Percentiles rank a stretch among this genome's conserved stretches.
phyloP scores from a whole-genome alignment of 805 yeast species.

The Candida manassasensis region DNA sequence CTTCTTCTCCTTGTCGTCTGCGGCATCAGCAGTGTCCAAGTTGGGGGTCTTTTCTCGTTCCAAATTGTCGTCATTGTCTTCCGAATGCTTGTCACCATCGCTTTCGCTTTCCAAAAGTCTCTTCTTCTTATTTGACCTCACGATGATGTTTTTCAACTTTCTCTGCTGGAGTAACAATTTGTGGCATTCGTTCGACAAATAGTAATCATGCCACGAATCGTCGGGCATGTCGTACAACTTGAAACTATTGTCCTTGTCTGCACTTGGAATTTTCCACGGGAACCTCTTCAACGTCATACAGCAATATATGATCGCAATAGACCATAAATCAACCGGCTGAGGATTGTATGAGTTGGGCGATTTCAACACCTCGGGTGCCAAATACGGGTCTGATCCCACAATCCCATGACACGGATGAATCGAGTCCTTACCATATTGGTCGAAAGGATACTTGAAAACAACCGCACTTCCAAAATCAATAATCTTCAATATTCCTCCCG shows the following conservation, averaged over 20 bases:
- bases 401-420: slow-evolving; percentile 79
- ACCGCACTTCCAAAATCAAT: slow-evolving; percentile 95
- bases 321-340: slow-evolving; percentile 92
- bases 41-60: slow-evolving; percentile 3
- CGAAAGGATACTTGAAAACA: slow-evolving; percentile 83
- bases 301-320: slow-evolving; percentile 83
- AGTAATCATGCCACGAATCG: slow-evolving; percentile 74
- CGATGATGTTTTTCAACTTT: slow-evolving; percentile 45
- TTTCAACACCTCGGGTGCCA: slow-evolving; percentile 86
- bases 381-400: slow-evolving; percentile 82
- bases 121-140: slow-evolving; percentile 38
- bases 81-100: background rate
- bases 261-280: slow-evolving; percentile 92
- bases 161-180: slow-evolving; percentile 57
- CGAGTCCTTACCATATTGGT: slow-evolving; percentile 38
- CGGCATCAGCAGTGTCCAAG: slow-evolving; percentile 8
- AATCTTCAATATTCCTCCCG: slow-evolving; percentile 78
- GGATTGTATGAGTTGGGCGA: slow-evolving; percentile 66
- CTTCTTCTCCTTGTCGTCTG: slow-evolving; percentile 11
- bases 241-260: slow-evolving; percentile 70
- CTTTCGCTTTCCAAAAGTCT: slow-evolving; percentile 18
- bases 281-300: slow-evolving; percentile 89
- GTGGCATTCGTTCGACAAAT: slow-evolving; percentile 67
- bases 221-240: slow-evolving; percentile 78
- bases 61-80: slow-evolving; percentile 4